phyloP scores from a whole-genome alignment of 352 stramenopile species.

The Lagenidium giganteum region DNA sequence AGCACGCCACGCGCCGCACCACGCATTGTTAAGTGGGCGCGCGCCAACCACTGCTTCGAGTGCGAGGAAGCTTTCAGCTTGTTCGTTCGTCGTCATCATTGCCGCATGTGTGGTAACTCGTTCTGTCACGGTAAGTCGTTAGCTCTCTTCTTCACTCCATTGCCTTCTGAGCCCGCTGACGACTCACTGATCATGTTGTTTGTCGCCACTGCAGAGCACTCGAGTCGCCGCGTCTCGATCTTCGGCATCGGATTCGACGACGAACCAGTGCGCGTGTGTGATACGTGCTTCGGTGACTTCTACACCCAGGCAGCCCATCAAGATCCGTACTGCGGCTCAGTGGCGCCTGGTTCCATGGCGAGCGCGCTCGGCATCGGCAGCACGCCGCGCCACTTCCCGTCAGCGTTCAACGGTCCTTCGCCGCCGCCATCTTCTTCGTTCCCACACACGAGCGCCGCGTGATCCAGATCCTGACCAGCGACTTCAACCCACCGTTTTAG shows the following conservation, averaged over 20 bases:
- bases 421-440: too few relatives aligned
- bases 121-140: slow-evolving; percentile 52
- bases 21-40: slow-evolving; percentile 64
- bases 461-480: too few relatives aligned
- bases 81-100: slow-evolving; percentile 72
- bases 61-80: slow-evolving; percentile 65
- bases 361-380: too few relatives aligned
- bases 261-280: slow-evolving; percentile 68
- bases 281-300: slow-evolving; percentile 62
- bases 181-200: too few relatives aligned
- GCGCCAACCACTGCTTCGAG: slow-evolving; percentile 61
- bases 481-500: too few relatives aligned
- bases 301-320: too few relatives aligned
- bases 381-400: too few relatives aligned
- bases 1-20: slow-evolving; percentile 24
- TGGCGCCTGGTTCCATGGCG: too few relatives aligned
- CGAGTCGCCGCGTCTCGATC: slow-evolving; percentile 51
- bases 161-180: too few relatives aligned
- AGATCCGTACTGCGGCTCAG: too few relatives aligned
- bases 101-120: slow-evolving; percentile 69
- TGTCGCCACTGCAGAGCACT: slow-evolving; percentile 46
- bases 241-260: slow-evolving; percentile 65
- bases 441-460: too few relatives aligned
- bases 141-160: background rate
- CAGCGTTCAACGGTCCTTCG: too few relatives aligned